Evolutionary conservation across 2,329 filamentous ascomycete species (phyloP), one percentile per base, ranked within the genome.

Genomic region (Scytalidium sp.): DNA sequence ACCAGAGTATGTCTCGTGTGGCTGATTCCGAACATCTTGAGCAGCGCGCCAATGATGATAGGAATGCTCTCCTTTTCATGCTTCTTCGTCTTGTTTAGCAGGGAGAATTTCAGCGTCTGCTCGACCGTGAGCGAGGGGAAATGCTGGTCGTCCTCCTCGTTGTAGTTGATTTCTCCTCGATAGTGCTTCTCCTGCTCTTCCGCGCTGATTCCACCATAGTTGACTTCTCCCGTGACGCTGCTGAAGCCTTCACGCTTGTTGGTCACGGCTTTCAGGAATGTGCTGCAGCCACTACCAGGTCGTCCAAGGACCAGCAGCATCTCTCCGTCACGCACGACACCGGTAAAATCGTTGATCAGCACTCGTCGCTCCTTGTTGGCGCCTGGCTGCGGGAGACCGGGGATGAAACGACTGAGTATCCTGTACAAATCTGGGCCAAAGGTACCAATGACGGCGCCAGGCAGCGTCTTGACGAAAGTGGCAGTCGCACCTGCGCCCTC

Each of bases 371-470:
- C 50, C 11, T 53, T 55, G 20, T 52, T 23, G 13, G 54, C 43
- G n/a, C 61, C 61, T 19, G 53, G 53, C 23, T 52, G 49, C 10
- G 59, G 61, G 19, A 64, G 49, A 3, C 49, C 41, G 4, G 61
- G 57, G 17, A 66, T 58, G 25, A 63, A 60, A 22, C 58, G 52
- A 3, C 57, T 50, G 13, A 91, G 58, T 6, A 89, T 69, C 19
- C 73, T 77, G 64, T 89, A 93, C 1, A 93, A 70, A 65, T 93
- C 89, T 0, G 88, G 88, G 0, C 89, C 89, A 64, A 94, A 93
- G 0, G 88, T 91, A 19, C 87, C 87, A 3, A 90, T 54, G 32
- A 93, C 75, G 2, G 88, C 88, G 55, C 88, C 79, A 0, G 88
- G 88, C 0, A 93, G 69, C 0, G 87, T 90, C 53, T 81, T 81